phyloP scores from a whole-genome alignment of 495 filamentous ascomycete species.

The Daldinia loculata region DNA sequence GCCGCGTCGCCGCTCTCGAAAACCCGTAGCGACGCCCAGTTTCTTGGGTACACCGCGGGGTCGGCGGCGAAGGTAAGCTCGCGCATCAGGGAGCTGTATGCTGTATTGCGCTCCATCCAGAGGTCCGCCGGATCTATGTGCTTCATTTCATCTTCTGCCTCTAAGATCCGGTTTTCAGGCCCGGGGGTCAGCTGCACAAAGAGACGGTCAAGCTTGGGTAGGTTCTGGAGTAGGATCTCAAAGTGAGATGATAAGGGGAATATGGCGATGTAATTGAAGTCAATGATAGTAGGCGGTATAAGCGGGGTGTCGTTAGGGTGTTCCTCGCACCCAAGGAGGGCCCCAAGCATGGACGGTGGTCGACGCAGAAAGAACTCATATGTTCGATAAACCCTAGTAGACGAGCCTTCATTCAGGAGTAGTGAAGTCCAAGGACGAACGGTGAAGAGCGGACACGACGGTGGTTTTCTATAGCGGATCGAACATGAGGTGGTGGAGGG shows the following conservation, averaged over 20 bases:
- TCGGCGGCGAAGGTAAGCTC: conserved; percentile 37
- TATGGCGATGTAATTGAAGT: conserved; percentile 58
- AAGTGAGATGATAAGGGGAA: conserved; percentile 56
- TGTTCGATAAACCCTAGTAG: conserved; percentile 46
- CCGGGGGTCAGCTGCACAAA: conserved; percentile 57
- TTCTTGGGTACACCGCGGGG: conserved; percentile 23
- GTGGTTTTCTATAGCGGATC: conserved; percentile 22
- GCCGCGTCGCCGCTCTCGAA: conserved; percentile 57
- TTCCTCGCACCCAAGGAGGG: conserved; percentile 49
- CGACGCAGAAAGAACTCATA: conserved; percentile 52
- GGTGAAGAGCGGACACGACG: conserved; percentile 47
- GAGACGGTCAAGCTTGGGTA: conserved; percentile 53
- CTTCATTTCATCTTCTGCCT: conserved; percentile 48
- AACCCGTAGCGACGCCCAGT: conserved; percentile 50
- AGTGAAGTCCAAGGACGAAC: conserved; percentile 53
- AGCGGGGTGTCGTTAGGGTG: conserved; percentile 45
- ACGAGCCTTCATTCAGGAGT: conserved; percentile 57
- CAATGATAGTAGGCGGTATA: conserved; percentile 48
- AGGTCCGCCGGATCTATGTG: conserved; percentile 51
- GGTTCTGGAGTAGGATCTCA: conserved; percentile 41
- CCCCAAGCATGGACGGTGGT: conserved; percentile 52
- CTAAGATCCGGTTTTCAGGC: conserved; percentile 47
- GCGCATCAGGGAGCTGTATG: conserved; percentile 52
- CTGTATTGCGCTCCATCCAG: conserved; percentile 57
- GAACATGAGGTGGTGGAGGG: conserved; percentile 7